These are phyloP conservation scores for Ambrosia artemisiifolia DNA, from an alignment of 129 eudicot genomes.

Conservation along the genomic window DNA sequence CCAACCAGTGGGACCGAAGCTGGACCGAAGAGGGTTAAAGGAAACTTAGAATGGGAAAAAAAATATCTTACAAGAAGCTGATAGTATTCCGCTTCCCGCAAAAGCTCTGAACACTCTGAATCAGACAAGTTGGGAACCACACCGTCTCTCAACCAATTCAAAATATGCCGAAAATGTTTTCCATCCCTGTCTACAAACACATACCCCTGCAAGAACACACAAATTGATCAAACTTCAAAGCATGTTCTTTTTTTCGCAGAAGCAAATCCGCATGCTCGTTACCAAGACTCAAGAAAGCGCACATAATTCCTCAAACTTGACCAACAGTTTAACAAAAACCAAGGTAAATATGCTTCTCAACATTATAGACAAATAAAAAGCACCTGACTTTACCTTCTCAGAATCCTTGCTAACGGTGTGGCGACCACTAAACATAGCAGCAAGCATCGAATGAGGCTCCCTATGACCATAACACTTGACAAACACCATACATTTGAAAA, in stretches of 20 bases:
- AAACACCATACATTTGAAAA: too few species aligned
- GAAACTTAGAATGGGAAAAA: neutral
- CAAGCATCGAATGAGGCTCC: conserved; percentile 96
- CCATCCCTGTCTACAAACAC: conserved; percentile 93
- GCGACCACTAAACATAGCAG: conserved; percentile 98
- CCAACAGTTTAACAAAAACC: neutral
- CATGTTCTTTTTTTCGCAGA: too few species aligned
- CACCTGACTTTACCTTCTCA: conserved; percentile 47
- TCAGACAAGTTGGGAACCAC: conserved; percentile 60
- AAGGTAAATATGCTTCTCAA: neutral
- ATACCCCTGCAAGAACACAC: conserved; percentile 57
- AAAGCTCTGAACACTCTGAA: conserved; percentile 67
- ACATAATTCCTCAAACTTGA: too few species aligned
- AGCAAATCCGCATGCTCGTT: neutral
- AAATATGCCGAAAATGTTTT: conserved; percentile 76
- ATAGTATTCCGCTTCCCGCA: conserved; percentile 87
- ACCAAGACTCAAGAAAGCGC: conserved; percentile 5
- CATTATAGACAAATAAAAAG: too few species aligned
- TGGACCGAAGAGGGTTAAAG: too few species aligned
- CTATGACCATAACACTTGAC: too few species aligned
- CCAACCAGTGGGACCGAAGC: too few species aligned
- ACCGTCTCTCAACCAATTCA: conserved; percentile 95
- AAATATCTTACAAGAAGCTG: conserved; percentile 71
- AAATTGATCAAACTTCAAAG: conserved; percentile 8
- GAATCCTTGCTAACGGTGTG: conserved; percentile 70